Evolutionary conservation across 495 filamentous ascomycete species (phyloP).

Genomic region (Amniculicola lignicola): DNA sequence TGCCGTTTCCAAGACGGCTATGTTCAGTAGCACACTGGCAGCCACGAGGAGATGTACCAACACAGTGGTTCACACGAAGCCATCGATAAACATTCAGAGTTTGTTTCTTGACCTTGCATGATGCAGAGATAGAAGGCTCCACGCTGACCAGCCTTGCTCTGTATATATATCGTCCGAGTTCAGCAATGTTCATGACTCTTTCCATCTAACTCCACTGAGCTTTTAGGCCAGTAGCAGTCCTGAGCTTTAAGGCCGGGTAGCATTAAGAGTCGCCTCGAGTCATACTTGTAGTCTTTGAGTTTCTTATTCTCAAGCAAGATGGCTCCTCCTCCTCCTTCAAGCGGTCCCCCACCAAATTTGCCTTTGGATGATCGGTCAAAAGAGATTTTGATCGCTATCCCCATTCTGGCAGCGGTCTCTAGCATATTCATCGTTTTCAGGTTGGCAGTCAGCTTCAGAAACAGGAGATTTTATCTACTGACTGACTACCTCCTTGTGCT

Average conservation of each 20-base stretch:
- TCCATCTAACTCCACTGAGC: too few species aligned
- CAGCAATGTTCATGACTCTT: neutral
- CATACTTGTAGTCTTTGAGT: neutral
- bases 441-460: conserved; percentile 4
- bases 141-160: neutral
- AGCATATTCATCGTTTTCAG: conserved; percentile 1
- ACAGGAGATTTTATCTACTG: neutral
- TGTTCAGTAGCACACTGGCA: neutral
- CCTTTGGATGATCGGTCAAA: neutral
- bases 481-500: conserved; percentile 12
- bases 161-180: neutral
- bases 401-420: neutral
- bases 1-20: neutral
- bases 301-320: neutral
- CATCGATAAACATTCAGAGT: neutral
- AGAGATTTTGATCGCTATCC: neutral
- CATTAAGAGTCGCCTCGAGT: neutral
- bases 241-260: too few species aligned
- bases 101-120: conserved; percentile 4
- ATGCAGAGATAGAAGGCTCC: neutral
- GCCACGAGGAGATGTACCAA: neutral
- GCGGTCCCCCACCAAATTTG: neutral
- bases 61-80: neutral
- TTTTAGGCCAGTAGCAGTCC: too few species aligned
- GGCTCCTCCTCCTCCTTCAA: neutral